A percentile compares a stretch with the other conserved stretches of the same genome.
Evolutionary conservation across 2,329 filamentous ascomycete species (phyloP).

Genomic region (Fusarium ramigenum): DNA sequence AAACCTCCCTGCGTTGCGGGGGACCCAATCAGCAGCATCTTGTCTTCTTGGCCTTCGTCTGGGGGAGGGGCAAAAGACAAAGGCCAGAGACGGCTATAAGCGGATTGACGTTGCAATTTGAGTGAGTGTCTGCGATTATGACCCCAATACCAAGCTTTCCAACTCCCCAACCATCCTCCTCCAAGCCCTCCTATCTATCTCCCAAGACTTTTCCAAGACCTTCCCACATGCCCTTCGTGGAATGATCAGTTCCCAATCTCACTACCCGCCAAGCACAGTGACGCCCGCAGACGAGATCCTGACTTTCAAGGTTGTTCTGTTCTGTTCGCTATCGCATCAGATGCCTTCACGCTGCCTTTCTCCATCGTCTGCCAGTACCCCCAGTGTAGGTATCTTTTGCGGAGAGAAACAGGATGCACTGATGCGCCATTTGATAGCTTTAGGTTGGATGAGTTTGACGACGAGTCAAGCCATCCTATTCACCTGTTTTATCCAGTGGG

Average conservation of each 20-base stretch:
- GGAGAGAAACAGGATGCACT: neutral
- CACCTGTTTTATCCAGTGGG: constrained; percentile 25
- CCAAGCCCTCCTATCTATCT: constrained; percentile 11
- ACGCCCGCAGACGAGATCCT: constrained; percentile 15
- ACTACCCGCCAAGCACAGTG: constrained; percentile 22
- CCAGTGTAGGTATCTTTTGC: neutral
- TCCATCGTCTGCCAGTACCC: neutral
- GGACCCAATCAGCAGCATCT: constrained; percentile 17
- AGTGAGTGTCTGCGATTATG: neutral
- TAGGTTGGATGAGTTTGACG: neutral
- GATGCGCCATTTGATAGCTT: neutral
- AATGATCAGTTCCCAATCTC: constrained; percentile 6
- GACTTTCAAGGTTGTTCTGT: neutral
- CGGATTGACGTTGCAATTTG: constrained; percentile 9
- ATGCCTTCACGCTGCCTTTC: neutral
- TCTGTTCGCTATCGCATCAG: neutral
- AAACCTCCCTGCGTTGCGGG: constrained; percentile 22
- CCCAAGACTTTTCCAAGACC: constrained; percentile 26
- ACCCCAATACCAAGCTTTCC: constrained; percentile 28
- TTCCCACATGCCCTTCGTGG: constrained; percentile 30
- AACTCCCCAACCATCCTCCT: constrained; percentile 13
- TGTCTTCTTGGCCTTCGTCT: constrained; percentile 28
- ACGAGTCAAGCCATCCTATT: constrained; percentile 3
- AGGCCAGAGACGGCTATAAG: constrained; percentile 27
- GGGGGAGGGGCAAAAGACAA: constrained; percentile 27